These are phyloP conservation scores for Picea sitchensis DNA, from an alignment of 75 land plant genomes.

Conservation along the genomic window DNA sequence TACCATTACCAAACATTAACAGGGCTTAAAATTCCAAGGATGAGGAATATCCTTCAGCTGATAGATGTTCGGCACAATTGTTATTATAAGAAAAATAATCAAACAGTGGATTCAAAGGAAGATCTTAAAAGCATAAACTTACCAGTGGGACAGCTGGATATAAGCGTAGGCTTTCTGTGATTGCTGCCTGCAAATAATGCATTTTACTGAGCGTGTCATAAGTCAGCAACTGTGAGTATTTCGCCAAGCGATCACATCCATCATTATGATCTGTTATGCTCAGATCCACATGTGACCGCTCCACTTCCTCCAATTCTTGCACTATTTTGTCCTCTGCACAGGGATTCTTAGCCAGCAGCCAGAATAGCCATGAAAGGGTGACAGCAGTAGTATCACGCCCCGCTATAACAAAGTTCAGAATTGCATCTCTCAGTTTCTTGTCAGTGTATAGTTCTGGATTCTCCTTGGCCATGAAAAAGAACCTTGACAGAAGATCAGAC, in stretches of 20 bases:
- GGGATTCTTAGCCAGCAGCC: constrained; percentile 23
- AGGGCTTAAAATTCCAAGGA: too few relatives aligned
- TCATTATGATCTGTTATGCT: background rate
- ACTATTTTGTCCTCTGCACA: constrained; percentile 22
- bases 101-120: too few relatives aligned
- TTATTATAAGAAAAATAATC: too few relatives aligned
- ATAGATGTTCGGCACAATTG: too few relatives aligned
- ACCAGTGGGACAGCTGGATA: constrained; percentile 88
- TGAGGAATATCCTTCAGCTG: too few relatives aligned
- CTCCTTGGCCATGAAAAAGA: constrained; percentile 5
- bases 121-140: background rate
- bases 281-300: background rate
- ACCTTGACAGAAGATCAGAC: background rate
- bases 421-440: constrained; percentile 18
- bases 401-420: constrained; percentile 17
- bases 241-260: constrained; percentile 5
- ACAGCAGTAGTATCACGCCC: constrained; percentile 21
- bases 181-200: constrained; percentile 65
- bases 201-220: constrained; percentile 51
- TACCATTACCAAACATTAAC: too few relatives aligned
- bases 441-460: background rate
- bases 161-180: constrained; percentile 74
- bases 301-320: constrained; percentile 16
- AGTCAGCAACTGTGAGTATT: constrained; percentile 36
- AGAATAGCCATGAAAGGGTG: constrained; percentile 21